These are phyloP conservation scores for Colletotrichum theobromicola DNA, from an alignment of 2,329 filamentous ascomycete genomes.

Conservation along the genomic window DNA sequence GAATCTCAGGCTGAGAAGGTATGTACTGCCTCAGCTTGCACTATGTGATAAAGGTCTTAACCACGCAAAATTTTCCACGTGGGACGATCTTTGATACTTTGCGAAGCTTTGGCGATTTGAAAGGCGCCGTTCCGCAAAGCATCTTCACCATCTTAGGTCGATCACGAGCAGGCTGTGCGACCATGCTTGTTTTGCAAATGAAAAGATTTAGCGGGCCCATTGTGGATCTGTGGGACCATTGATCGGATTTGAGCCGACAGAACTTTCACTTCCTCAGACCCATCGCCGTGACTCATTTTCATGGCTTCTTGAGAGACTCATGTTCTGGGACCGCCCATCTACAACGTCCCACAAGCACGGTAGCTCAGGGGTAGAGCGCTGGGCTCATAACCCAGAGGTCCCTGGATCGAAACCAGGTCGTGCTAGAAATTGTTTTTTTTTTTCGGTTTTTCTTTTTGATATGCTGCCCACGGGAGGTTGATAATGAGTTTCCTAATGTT, in stretches of 20 bases:
- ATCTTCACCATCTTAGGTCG: neutral
- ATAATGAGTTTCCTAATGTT: neutral
- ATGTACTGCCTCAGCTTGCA: neutral
- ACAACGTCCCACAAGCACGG: neutral
- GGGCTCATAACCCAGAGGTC: slow-evolving; percentile 20
- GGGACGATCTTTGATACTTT: neutral
- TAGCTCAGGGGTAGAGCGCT: slow-evolving; percentile 21
- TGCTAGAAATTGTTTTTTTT: neutral
- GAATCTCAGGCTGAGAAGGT: neutral
- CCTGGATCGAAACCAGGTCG: slow-evolving; percentile 19
- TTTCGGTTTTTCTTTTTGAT: neutral
- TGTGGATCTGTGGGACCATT: neutral
- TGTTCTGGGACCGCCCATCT: rapidly evolving
- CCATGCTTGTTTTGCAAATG: rapidly evolving
- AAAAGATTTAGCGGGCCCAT: neutral
- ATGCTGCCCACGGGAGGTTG: neutral
- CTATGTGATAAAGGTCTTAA: neutral
- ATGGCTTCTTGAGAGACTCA: neutral
- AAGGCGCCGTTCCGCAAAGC: neutral
- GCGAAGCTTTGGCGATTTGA: neutral
- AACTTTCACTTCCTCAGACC: neutral
- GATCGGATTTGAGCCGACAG: neutral
- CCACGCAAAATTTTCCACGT: neutral
- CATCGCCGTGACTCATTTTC: neutral
- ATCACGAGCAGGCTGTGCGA: rapidly evolving